phyloP scores from a whole-genome alignment of 2,329 filamentous ascomycete species.

The Ophiocordyceps camponoti-floridani region DNA sequence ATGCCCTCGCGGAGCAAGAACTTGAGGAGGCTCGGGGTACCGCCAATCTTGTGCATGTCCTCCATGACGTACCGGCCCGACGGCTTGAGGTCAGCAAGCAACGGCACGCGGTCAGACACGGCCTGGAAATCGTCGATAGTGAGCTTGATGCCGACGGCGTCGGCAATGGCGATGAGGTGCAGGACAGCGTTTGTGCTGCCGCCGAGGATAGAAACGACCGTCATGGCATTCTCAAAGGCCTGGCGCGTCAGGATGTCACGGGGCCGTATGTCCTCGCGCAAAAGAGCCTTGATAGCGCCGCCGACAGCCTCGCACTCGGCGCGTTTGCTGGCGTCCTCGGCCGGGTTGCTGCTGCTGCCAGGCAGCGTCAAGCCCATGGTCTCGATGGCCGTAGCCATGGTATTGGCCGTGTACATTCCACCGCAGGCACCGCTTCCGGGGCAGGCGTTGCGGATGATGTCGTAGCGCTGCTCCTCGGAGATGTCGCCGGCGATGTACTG shows the following conservation, averaged over 20 bases:
- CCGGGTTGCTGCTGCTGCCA: slow-evolving; percentile 64
- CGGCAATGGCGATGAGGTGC: slow-evolving; percentile 69
- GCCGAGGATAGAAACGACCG: slow-evolving; percentile 64
- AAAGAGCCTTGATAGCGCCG: slow-evolving; percentile 53
- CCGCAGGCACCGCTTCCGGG: slow-evolving; percentile 49
- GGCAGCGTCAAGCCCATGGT: slow-evolving; percentile 80
- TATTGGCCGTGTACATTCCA: slow-evolving; percentile 89
- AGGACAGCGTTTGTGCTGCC: slow-evolving; percentile 77
- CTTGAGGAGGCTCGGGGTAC: slow-evolving; percentile 75
- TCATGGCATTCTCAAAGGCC: slow-evolving; percentile 76
- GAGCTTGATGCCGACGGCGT: slow-evolving; percentile 64
- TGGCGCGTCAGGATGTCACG: slow-evolving; percentile 62
- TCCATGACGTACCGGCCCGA: slow-evolving; percentile 80
- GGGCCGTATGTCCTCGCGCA: slow-evolving; percentile 61
- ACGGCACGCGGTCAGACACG: slow-evolving; percentile 61
- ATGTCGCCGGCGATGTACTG: slow-evolving; percentile 88
- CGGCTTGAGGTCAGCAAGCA: slow-evolving; percentile 70
- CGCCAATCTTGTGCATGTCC: slow-evolving; percentile 69
- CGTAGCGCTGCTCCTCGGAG: slow-evolving; percentile 76
- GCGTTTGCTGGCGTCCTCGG: slow-evolving; percentile 53
- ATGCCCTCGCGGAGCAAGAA: slow-evolving; percentile 69
- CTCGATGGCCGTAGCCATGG: slow-evolving; percentile 82
- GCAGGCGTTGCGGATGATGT: slow-evolving; percentile 86
- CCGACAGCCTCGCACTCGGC: slow-evolving; percentile 58
- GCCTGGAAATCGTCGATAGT: slow-evolving; percentile 76